A percentile compares a stretch with the other conserved stretches of the same genome.
Conservation (phyloP, 1,284 basidiomycete genomes). For the Puccinia triticina region DNA sequence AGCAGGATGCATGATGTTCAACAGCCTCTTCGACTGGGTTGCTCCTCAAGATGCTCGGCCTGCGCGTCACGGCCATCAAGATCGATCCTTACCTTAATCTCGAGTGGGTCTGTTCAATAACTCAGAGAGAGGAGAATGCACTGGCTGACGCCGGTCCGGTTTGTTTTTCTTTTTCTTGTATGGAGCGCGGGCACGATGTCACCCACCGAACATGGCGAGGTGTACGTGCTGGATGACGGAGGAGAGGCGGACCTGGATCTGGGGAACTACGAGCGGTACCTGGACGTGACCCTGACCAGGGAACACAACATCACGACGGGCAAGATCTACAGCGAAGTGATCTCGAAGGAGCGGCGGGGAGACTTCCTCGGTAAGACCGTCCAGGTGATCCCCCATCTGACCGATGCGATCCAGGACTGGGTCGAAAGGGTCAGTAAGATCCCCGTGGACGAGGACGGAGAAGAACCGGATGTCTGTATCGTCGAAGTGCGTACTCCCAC, state of each 20-base stretch:
- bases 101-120: constrained; percentile 63
- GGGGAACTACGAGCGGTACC: constrained; percentile 97
- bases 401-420: constrained; percentile 98
- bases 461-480: constrained; percentile 94
- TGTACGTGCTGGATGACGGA: constrained; percentile 97
- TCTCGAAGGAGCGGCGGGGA: constrained; percentile 94
- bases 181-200: constrained; percentile 89
- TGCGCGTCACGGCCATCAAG: constrained; percentile 98
- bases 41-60: constrained; percentile 88
- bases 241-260: constrained; percentile 97
- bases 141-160: neutral
- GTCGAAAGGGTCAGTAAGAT: constrained; percentile 90
- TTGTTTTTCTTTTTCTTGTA: constrained; percentile 1
- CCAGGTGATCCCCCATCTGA: constrained; percentile 95
- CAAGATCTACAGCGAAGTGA: constrained; percentile 95
- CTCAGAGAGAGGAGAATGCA: neutral
- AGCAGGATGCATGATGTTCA: neutral
- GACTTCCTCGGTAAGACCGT: constrained; percentile 99
- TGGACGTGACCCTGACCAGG: constrained; percentile 87
- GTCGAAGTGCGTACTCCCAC: constrained; percentile 69
- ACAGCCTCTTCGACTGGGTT: constrained; percentile 91
- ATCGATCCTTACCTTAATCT: constrained; percentile 99
- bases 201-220: constrained; percentile 97
- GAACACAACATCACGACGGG: constrained; percentile 99
- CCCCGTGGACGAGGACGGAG: constrained; percentile 90